Base-by-base conservation (phyloP, 2,329 filamentous ascomycete genomes). In the Cercospora nicotianae region DNA sequence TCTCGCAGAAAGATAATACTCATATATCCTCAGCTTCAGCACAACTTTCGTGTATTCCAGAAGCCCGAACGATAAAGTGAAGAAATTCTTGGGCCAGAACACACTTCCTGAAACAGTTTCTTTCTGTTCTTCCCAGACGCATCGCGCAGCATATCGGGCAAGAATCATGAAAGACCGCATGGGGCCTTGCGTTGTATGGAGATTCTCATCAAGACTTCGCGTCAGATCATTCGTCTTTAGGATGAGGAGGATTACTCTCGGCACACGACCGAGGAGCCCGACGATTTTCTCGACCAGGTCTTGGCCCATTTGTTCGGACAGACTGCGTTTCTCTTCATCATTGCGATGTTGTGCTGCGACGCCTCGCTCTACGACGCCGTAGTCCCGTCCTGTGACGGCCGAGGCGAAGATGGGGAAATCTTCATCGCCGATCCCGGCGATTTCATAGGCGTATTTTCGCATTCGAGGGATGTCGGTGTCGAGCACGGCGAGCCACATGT, bases 201-300 rank as follows among this genome's bases (percentile, higher is more conserved):
- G 83, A 76, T 91, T 94, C 83, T 99, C 95, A 78, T 99, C 95
- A 18, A 99, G 86, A 74, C 91, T 95, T 71, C 95, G 89, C 16
- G 95, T 99, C 45, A 99, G 83, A 80, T 99, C 95, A 78, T 99
- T 99, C 2, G 95, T 99, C 82, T 99, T 99, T 70, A 99, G 85
- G 72, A 99, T 98, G 30, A 99, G 84, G 12, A 99, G 85, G 64
- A 99, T 97, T 72, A 99, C 92, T 55, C 93, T 85, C 0, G 95
- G 95, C 6, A 99, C 94, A 74, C 92, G 88, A 59, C 93, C 92
- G 5, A 99, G 87, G 72, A 99, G 84, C 72, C 94, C 90, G 7
- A 99, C 92, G 6, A 99, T 85, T 75, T 97, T 91, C 69, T 91
- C 91, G 42, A 99, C 85, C 78, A 99, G 87, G 20, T 75, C 73